Conservation (phyloP, 768 basidiomycete species). For the Mycena latifolia region DNA sequence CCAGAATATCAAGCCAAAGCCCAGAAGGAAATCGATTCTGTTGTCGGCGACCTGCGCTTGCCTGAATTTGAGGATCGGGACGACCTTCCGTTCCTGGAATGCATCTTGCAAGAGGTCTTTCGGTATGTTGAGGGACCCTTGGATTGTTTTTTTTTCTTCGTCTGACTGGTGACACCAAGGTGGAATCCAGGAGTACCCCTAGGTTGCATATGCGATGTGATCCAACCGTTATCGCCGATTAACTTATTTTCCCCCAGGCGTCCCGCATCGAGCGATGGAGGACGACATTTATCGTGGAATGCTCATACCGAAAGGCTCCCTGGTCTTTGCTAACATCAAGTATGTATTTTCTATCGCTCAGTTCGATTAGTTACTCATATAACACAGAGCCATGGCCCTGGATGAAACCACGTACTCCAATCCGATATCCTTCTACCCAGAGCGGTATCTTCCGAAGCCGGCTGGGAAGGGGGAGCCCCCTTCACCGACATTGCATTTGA, state of each 20-base stretch:
- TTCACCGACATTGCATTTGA: no score
- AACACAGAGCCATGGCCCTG: constrained; percentile 39
- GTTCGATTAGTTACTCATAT: background rate
- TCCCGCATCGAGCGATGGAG: constrained; percentile 45
- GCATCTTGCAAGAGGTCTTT: no score
- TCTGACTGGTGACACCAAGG: background rate
- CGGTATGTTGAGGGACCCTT: background rate
- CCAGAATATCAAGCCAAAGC: constrained; percentile 46
- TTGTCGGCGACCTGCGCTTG: constrained; percentile 44
- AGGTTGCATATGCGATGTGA: background rate
- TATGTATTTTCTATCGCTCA: no score
- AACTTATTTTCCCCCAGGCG: constrained; percentile 34
- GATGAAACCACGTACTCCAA: no score
- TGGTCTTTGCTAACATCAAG: no score
- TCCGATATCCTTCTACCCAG: no score
- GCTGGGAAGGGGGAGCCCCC: no score
- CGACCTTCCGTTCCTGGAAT: constrained; percentile 12
- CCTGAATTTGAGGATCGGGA: constrained; percentile 40
- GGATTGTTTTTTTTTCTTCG: background rate
- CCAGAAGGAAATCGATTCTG: constrained; percentile 46
- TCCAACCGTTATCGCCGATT: no score
- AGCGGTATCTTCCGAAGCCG: no score
- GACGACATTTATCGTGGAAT: constrained; percentile 54
- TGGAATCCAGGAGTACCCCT: constrained; percentile 11
- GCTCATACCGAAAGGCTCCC: no score